Evolutionary conservation across 768 basidiomycete species (phyloP).

Genomic region (Cytidiella melzeri): DNA sequence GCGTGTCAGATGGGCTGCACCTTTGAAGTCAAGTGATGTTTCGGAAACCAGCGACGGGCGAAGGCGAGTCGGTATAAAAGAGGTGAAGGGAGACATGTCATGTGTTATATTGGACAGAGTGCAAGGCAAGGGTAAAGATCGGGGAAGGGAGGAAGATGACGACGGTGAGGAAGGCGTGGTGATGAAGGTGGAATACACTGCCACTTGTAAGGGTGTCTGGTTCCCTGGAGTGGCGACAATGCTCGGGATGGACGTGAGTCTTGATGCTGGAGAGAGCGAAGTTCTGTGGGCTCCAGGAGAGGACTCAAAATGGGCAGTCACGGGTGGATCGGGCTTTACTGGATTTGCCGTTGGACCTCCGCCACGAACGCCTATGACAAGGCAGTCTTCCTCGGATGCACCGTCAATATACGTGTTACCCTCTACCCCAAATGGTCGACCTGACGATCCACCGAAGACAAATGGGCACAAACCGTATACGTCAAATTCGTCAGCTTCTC

Average conservation of each 20-base stretch:
- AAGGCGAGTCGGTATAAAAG: conserved; percentile 62
- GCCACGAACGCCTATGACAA: conserved; percentile 29
- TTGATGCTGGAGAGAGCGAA: conserved; percentile 65
- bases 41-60: conserved; percentile 44
- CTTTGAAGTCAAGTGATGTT: conserved; percentile 41
- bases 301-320: conserved; percentile 51
- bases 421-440: conserved; percentile 17
- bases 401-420: conserved; percentile 19
- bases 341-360: conserved; percentile 57
- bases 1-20: conserved; percentile 74
- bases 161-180: conserved; percentile 37
- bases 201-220: conserved; percentile 71
- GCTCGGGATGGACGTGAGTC: conserved; percentile 68
- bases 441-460: neutral
- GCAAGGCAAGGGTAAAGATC: conserved; percentile 27
- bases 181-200: conserved; percentile 66
- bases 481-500: conserved; percentile 45
- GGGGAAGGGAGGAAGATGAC: conserved; percentile 22
- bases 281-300: conserved; percentile 56
- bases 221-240: conserved; percentile 79
- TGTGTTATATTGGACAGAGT: conserved; percentile 45
- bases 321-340: conserved; percentile 61
- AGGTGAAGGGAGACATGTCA: conserved; percentile 61
- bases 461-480: conserved; percentile 4
- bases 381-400: conserved; percentile 33